Base-by-base conservation (phyloP, 352 stramenopile genomes). In the Elongisporangium anandrum region DNA sequence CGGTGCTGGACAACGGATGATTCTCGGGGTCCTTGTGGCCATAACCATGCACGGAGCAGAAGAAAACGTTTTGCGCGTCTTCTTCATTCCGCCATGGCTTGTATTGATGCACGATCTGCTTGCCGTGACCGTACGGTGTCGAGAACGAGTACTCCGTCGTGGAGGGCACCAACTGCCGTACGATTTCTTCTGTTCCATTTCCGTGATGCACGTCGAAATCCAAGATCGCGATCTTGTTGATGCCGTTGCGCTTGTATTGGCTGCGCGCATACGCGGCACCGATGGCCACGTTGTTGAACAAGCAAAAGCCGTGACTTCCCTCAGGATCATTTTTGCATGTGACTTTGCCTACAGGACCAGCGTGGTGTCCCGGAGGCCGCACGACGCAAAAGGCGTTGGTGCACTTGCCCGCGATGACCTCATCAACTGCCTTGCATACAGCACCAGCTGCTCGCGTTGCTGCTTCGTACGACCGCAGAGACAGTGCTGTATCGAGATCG, bases 141-240 rank as follows among this genome's bases (percentile, higher is more conserved):
- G 95, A 77, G 56, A 97, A 92, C 6, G 57, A 57, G 15, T 89
- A 63, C 62, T 92, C 87, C 50, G 94, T 77, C 3, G 87, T 84
- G 51, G 66, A 84, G 0, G 97, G 97, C 52, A 96, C 83, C 1
- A 99, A 73, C 54, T 98, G 87, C 16, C 89, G 79, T 51, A 99
- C 88, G 56, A 98, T 97, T 51, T 98, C 84, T 60, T 99, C 95
- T 0, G 97, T 99, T 16, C 97, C 97, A 77, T 99, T 99, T 51
- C 97, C 88, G 69, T 99, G 96, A 68, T 99, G 97, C 22, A 99
- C 96, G 73, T 99, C 97, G 84, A 99, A 99, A 66, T 99, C 97
- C 48, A 99, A 69, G 63, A 99, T 98, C 4, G 95, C 96, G 50
- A 99, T 82, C 56, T 91, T 92, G 56, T 96, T 70, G 51, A 99